Conservation (phyloP, 371 early-diverging fungal species). For the Circinella minor region DNA sequence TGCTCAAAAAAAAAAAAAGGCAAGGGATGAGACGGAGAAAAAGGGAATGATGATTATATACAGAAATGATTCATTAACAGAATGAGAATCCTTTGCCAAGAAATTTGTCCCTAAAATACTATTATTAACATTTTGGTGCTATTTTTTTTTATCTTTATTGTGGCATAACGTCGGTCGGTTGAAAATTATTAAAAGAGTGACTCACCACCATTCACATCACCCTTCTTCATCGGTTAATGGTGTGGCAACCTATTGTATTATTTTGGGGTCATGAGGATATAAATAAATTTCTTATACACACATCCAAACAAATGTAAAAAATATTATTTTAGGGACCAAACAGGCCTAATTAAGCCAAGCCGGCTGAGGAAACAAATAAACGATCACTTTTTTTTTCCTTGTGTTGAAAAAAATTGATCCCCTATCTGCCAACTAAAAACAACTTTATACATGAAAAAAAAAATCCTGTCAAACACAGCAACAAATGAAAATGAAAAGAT, state of each 20-base stretch:
- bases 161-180: constrained; percentile 11
- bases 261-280: neutral
- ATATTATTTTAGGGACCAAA: neutral
- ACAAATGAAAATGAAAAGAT: too few species aligned
- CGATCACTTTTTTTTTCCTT: constrained; percentile 1
- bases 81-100: neutral
- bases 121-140: neutral
- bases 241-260: neutral
- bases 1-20: neutral
- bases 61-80: too few species aligned
- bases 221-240: neutral
- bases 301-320: too few species aligned
- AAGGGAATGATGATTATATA: neutral
- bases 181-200: neutral
- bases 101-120: neutral
- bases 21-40: neutral
- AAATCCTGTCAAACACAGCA: neutral
- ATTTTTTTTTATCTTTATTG: neutral
- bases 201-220: neutral
- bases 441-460: neutral
- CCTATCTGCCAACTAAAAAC: neutral
- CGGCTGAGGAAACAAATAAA: constrained; percentile 4
- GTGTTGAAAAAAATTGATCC: too few species aligned
- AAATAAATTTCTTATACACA: too few species aligned
- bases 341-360: constrained; percentile 3